Conservation (phyloP, 2,329 filamentous ascomycete species). For the Clonostachys rosea region DNA sequence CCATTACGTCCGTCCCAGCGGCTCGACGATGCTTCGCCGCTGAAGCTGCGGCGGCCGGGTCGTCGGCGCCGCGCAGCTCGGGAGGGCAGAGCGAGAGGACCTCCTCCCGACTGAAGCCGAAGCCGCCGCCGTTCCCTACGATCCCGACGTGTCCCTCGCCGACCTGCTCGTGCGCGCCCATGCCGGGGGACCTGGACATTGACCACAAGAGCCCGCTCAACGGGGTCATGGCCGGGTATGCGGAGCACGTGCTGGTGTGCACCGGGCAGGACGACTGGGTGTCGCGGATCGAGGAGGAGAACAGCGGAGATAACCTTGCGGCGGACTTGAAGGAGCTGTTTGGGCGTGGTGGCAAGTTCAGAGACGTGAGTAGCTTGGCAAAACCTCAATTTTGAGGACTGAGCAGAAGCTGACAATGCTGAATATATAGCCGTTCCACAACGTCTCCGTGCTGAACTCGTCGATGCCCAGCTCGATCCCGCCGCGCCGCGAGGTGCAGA, state of each 20-base stretch:
- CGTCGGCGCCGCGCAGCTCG: neutral
- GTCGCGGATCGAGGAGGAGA: slow-evolving; percentile 80
- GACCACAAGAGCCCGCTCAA: slow-evolving; percentile 67
- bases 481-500: slow-evolving; percentile 37
- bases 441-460: slow-evolving; percentile 70
- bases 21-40: too few species aligned
- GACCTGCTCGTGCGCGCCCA: slow-evolving; percentile 70
- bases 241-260: slow-evolving; percentile 78
- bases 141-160: slow-evolving; percentile 64
- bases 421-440: slow-evolving; percentile 68
- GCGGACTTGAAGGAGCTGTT: slow-evolving; percentile 68
- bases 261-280: slow-evolving; percentile 79
- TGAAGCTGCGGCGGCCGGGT: neutral
- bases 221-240: slow-evolving; percentile 73
- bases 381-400: neutral
- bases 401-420: neutral
- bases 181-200: slow-evolving; percentile 65
- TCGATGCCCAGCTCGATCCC: slow-evolving; percentile 63
- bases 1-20: too few species aligned
- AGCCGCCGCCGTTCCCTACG: slow-evolving; percentile 30
- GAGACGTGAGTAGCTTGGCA: slow-evolving; percentile 48
- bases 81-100: too few species aligned
- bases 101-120: slow-evolving; percentile 2
- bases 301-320: slow-evolving; percentile 59
- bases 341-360: slow-evolving; percentile 60